phyloP scores from a whole-genome alignment of 352 stramenopile genomes.

The Pelagophyceae sp. region DNA sequence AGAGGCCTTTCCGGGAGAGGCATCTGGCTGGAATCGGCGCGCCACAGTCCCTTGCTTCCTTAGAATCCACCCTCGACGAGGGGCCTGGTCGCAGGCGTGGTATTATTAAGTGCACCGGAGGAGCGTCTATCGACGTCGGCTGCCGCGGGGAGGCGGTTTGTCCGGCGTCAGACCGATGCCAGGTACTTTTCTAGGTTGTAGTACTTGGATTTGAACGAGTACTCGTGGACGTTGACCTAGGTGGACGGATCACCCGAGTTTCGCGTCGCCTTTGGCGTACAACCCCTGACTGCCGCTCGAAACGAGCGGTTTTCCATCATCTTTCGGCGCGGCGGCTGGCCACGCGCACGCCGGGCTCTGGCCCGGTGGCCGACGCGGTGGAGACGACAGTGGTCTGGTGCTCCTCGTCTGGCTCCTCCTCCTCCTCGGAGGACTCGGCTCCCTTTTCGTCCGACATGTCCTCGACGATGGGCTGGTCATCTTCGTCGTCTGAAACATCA shows the following conservation, averaged over 20 bases:
- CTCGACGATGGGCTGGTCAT: background rate
- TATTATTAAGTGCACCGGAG: no score
- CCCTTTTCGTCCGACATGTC: background rate
- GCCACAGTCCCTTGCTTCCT: no score
- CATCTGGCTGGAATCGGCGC: no score
- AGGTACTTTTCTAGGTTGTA: background rate
- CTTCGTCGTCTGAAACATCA: background rate
- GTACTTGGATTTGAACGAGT: background rate
- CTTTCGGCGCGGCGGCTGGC: background rate
- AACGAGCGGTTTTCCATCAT: background rate
- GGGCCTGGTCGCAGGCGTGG: no score
- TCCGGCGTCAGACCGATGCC: background rate
- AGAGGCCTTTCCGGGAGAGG: no score
- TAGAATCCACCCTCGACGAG: no score
- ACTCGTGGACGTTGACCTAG: slow-evolving; percentile 10
- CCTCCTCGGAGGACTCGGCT: background rate
- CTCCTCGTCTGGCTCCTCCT: background rate
- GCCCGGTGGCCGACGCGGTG: background rate
- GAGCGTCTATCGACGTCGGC: no score
- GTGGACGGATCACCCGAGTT: no score
- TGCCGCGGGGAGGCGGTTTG: no score
- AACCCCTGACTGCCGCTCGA: no score
- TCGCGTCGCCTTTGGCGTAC: background rate
- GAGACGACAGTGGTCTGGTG: background rate
- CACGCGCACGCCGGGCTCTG: background rate